Evolutionary conservation across 139 green algal species (phyloP), one percentile per base, ranked within the genome.

Genomic region (Chlorokybus atmophyticus): DNA sequence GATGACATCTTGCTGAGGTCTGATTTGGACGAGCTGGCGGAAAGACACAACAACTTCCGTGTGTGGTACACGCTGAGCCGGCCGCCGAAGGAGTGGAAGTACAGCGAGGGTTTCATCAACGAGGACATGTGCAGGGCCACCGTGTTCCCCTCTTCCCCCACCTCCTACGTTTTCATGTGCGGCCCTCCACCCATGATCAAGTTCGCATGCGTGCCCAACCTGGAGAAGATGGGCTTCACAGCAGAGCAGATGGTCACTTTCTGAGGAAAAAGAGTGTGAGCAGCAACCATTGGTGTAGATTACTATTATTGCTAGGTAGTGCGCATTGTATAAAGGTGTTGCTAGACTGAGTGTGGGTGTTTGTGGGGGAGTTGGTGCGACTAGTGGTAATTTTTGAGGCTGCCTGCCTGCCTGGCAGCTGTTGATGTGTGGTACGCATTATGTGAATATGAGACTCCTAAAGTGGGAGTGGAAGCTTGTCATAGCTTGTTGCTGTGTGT

Each of bases 1-100:
- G 78, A 85, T n/a, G 90, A 98, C 77, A 95, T 98, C 52, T 71
- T 98, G 47, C 75, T 97, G 59, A 47, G 73, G 2, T 70, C 85
- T 4, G 82, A 97, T 70, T 75, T 98, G 24, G 87, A 98, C 29
- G 6, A n/a, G 41, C 39, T 32, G 44, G 49, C 53, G 25, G 28
- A 24, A 23, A 52, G 56, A 30, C 21, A 31, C 8, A 35, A 52
- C 28, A 54, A 57, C 21, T 55, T 68, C 25, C 25, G 66, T 26
- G 28, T 68, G 26, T 59, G 50, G 32, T 79, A 75, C 60, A 72
- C 66, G 38, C 38, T 86, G n/a, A 57, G 75, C 53, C 53, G 60
- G 31, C 26, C 75, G 26, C 48, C 64, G 0, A 19, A 21, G 7
- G 68, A 64, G 8, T 95, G 86, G 85, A 55, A 47, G 17, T 85